These are phyloP conservation scores for Trichocladium uniseriatum DNA, from an alignment of 495 filamentous ascomycete genomes.

Conservation along the genomic window DNA sequence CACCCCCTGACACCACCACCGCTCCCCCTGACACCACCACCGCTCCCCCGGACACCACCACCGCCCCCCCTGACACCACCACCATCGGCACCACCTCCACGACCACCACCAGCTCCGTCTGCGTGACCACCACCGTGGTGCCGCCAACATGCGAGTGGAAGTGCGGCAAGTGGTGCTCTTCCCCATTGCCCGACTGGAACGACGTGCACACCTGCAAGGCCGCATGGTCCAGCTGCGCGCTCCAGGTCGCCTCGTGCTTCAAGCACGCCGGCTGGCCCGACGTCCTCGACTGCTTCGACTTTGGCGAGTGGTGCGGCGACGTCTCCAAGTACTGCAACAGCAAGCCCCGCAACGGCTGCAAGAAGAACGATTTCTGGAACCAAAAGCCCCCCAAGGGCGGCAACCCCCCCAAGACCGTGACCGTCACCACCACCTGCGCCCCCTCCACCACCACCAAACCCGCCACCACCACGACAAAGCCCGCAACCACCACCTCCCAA, in stretches of 20 bases:
- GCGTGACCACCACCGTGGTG: conserved; percentile 31
- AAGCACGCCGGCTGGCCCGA: conserved; percentile 38
- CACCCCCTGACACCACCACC: background rate
- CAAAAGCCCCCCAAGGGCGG: conserved; percentile 30
- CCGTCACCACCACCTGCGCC: conserved; percentile 23
- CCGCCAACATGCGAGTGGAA: conserved; percentile 41
- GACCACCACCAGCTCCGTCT: conserved; percentile 32
- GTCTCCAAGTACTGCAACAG: conserved; percentile 32
- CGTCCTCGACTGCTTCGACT: conserved; percentile 37
- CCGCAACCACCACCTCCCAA: conserved; percentile 16
- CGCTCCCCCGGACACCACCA: conserved; percentile 13
- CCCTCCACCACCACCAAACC: conserved; percentile 15
- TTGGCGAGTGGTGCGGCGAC: conserved; percentile 33
- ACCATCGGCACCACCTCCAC: conserved; percentile 18
- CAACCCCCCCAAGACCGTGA: conserved; percentile 12
- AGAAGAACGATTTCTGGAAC: conserved; percentile 28
- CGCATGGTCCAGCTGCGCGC: conserved; percentile 29
- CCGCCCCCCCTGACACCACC: conserved; percentile 10
- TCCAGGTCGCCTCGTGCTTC: conserved; percentile 43
- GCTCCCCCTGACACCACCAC: conserved; percentile 11
- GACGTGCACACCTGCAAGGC: conserved; percentile 28
- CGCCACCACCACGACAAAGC: conserved; percentile 7
- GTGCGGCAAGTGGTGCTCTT: conserved; percentile 43
- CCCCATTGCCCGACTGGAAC: conserved; percentile 37
- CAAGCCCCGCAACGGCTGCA: conserved; percentile 8